phyloP scores from a whole-genome alignment of 176 grass and related monocot genomes.

The Musa beccarii region DNA sequence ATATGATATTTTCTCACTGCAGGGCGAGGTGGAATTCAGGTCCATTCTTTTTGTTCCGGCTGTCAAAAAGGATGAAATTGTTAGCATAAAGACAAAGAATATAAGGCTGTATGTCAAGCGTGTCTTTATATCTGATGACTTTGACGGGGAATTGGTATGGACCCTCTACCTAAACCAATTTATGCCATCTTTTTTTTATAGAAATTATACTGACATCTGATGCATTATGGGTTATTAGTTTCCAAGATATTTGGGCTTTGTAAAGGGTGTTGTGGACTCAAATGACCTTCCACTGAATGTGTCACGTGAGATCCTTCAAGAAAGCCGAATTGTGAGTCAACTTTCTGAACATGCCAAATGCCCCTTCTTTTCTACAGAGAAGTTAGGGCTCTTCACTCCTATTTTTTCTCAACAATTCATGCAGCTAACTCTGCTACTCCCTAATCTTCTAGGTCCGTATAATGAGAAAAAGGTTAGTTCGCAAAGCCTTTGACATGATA shows the following conservation, averaged over 20 bases:
- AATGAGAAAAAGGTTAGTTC: constrained; percentile 92
- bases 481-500: constrained; percentile 98
- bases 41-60: constrained; percentile 93
- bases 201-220: constrained; percentile 12
- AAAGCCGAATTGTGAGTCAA: constrained; percentile 88
- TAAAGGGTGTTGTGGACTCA: constrained; percentile 96
- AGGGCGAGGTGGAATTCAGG: constrained; percentile 98
- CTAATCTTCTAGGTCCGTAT: constrained; percentile 56
- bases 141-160: constrained; percentile 82
- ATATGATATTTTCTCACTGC: constrained; percentile 20
- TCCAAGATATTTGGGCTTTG: constrained; percentile 96
- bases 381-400: neutral
- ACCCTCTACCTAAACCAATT: neutral
- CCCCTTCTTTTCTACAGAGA: neutral
- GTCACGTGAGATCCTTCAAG: constrained; percentile 98
- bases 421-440: neutral
- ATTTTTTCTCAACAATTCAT: neutral
- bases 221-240: constrained; percentile 47
- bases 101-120: constrained; percentile 94
- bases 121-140: constrained; percentile 96
- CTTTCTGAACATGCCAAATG: constrained; percentile 1
- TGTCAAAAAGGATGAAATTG: constrained; percentile 75
- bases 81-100: constrained; percentile 84
- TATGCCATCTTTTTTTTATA: neutral
- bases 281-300: constrained; percentile 97